Percentiles rank a stretch among this genome's conserved stretches.
These are phyloP conservation scores for Mortierella alpina DNA, from an alignment of 192 early-diverging fungal genomes.

Conservation along the genomic window DNA sequence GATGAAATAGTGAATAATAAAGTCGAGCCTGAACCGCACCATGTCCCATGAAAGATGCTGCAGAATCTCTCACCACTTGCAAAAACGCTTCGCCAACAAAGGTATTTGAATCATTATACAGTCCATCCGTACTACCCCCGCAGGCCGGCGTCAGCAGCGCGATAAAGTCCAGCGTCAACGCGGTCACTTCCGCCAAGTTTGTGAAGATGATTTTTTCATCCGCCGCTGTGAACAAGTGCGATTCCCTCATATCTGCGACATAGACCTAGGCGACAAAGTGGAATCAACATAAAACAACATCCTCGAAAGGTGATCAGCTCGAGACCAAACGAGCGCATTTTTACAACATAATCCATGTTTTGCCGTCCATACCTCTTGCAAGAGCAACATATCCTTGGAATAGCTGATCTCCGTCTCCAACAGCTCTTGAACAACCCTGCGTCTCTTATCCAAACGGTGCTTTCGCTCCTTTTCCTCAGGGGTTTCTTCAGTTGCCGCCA, in stretches of 20 bases:
- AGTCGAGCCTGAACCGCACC: slow-evolving; percentile 6
- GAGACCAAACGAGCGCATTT: not conserved
- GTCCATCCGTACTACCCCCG: slow-evolving; percentile 30
- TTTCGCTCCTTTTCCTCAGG: slow-evolving; percentile 48
- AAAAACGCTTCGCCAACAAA: slow-evolving; percentile 66
- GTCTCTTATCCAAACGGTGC: slow-evolving; percentile 66
- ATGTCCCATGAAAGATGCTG: not conserved
- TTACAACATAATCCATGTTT: not conserved
- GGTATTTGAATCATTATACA: slow-evolving; percentile 40
- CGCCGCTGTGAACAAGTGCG: slow-evolving; percentile 59
- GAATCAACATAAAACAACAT: too few species aligned
- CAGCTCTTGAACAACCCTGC: slow-evolving; percentile 80
- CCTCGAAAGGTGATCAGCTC: not conserved
- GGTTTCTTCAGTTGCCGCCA: slow-evolving; percentile 14
- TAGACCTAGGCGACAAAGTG: slow-evolving; percentile 53
- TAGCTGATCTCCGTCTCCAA: slow-evolving; percentile 81
- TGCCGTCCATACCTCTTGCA: slow-evolving; percentile 61
- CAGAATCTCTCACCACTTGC: slow-evolving; percentile 54
- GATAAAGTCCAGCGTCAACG: slow-evolving; percentile 72
- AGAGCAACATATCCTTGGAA: slow-evolving; percentile 77
- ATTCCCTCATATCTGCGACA: slow-evolving; percentile 66
- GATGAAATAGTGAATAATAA: not conserved
- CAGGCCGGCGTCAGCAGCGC: slow-evolving; percentile 72
- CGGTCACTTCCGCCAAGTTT: slow-evolving; percentile 81
- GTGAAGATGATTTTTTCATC: slow-evolving; percentile 82